A percentile compares a stretch with the other conserved stretches of the same genome.
Conservation (phyloP, 352 stramenopile species). For the Elongisporangium prolatum region DNA sequence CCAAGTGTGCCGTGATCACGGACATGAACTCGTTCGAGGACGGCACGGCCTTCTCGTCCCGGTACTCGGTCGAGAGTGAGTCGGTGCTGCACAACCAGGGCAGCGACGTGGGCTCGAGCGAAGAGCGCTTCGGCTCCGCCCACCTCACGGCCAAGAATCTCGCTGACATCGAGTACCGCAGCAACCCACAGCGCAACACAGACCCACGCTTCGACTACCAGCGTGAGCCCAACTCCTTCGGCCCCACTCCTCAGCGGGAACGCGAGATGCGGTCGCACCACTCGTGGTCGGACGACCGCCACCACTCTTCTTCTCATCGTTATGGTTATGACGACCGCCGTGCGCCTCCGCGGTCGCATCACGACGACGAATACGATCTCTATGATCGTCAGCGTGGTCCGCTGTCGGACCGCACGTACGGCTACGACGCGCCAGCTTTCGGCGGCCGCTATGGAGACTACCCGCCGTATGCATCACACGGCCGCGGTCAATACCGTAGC, state of each 20-base stretch:
- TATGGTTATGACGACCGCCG: background rate
- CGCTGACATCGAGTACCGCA: background rate
- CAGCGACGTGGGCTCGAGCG: slow-evolving; percentile 16
- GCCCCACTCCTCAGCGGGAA: background rate
- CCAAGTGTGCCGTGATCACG: slow-evolving; percentile 33
- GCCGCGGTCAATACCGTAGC: background rate
- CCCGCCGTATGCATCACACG: background rate
- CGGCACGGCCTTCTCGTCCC: background rate
- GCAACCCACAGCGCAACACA: background rate
- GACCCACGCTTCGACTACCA: background rate
- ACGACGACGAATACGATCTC: background rate
- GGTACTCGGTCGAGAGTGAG: background rate
- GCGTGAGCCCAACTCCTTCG: background rate
- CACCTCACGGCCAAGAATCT: background rate
- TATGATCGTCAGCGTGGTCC: background rate
- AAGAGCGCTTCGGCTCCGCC: slow-evolving; percentile 27
- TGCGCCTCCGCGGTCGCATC: background rate
- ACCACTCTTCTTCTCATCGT: background rate
- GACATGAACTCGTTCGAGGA: slow-evolving; percentile 24
- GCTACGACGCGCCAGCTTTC: background rate
- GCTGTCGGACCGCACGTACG: background rate
- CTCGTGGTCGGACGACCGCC: background rate
- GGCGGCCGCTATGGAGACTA: background rate
- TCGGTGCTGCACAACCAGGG: background rate
- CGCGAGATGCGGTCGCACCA: background rate